These are phyloP conservation scores for Lentinula detonsa DNA, from an alignment of 768 basidiomycete species.

Conservation along the genomic window DNA sequence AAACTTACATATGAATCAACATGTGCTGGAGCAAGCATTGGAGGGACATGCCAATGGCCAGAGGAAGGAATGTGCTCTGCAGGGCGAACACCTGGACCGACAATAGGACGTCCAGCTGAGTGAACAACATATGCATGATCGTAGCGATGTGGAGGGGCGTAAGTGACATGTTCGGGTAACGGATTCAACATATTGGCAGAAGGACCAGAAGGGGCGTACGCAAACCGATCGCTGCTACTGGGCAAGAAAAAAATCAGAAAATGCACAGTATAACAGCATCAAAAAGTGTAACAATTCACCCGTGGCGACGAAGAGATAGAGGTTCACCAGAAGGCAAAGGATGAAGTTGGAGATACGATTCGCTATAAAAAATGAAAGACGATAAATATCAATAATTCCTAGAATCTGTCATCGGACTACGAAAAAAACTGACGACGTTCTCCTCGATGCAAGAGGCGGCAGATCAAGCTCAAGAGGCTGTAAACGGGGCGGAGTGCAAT, in stretches of 20 bases:
- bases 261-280: background rate
- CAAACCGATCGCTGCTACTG: conserved; percentile 2
- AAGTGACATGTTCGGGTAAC: conserved; percentile 53
- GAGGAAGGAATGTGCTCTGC: conserved; percentile 38
- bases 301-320: background rate
- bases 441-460: conserved; percentile 31
- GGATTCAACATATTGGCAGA: conserved; percentile 14
- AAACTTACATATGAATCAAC: conserved; percentile 62
- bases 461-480: conserved; percentile 21
- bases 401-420: conserved; percentile 6
- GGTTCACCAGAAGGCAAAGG: conserved; percentile 34
- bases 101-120: conserved; percentile 32
- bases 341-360: conserved; percentile 38
- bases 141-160: conserved; percentile 47
- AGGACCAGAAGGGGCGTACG: conserved; percentile 3
- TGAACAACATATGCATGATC: conserved; percentile 39
- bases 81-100: conserved; percentile 41
- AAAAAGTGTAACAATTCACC: background rate
- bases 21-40: conserved; percentile 38
- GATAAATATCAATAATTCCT: conserved; percentile 3
- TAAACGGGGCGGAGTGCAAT: conserved; percentile 53
- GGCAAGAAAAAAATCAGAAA: background rate
- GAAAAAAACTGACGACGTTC: conserved; percentile 27
- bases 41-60: conserved; percentile 47
- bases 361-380: conserved; percentile 27